Base-by-base conservation (phyloP, 2,329 filamentous ascomycete genomes). In the Parastagonospora avenae region DNA sequence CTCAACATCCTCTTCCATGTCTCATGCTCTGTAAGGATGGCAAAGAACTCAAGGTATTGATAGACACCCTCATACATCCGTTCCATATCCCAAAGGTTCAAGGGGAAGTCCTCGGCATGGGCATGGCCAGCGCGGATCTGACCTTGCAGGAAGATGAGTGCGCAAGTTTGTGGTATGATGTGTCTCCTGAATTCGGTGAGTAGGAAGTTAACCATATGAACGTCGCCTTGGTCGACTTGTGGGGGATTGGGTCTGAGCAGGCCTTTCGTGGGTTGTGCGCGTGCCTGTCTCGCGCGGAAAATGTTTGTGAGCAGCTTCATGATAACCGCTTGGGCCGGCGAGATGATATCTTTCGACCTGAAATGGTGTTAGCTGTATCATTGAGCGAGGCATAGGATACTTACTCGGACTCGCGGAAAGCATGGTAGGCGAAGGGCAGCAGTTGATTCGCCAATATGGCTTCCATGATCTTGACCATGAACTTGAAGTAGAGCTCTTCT, bases 81-180 rank as follows among this genome's bases (percentile, higher is more conserved):
- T 71, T 97, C 93, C 89, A 97, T 96, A 66, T 97, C 93, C 93
- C 93, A 97, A 40, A 92, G 83, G 64, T 97, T 95, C 1, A 97
- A 86, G 0, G 93, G 93, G 64, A 97, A 97, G 66, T 97, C 92
- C 55, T 90, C 86, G 0, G 91, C 86, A 53, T 93, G 84, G 12
- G 88, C 85, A 49, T 86, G 82, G 29, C 88, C 86, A 35, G 88
- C 86, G 36, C 91, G 87, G 30, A 97, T 96, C 68, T 96, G 89
- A 12, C 91, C 90, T 76, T 97, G 93, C 2, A 96, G 82, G 66
- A 94, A 91, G 77, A 97, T 96, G 32, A 97, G 80, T n/a, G 92
- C 92, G 47, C 92, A 90, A 12, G 92, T 96, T 68, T 97, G 92
- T 0, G 93, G 93, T 4, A 97, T 92, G 54, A 97, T 93, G 55